phyloP scores from a whole-genome alignment of 768 basidiomycete genomes.

The Termitomyces sp. region DNA sequence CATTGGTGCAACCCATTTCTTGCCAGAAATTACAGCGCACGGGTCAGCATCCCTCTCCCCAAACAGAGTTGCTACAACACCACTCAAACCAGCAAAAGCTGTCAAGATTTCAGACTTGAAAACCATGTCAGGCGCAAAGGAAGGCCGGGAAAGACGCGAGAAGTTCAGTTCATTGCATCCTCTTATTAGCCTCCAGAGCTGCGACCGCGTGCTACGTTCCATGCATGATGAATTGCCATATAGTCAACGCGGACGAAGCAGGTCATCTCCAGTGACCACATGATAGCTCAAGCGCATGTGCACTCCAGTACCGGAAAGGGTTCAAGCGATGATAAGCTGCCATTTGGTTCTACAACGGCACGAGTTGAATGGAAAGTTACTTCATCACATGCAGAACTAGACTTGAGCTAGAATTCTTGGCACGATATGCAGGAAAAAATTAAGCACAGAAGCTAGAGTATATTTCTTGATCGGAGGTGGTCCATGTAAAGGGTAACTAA shows the following conservation, averaged over 20 bases:
- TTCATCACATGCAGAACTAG: no score
- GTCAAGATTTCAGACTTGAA: conserved; percentile 3
- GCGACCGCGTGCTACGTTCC: not conserved
- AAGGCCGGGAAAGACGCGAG: not conserved
- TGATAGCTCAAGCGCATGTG: not conserved
- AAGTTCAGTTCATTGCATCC: not conserved
- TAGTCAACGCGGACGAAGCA: conserved; percentile 2
- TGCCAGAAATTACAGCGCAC: conserved; percentile 45
- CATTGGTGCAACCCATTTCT: conserved; percentile 48
- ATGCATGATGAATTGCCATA: not conserved
- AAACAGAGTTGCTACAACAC: conserved; percentile 3
- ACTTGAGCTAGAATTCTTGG: not conserved
- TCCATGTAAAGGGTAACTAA: not conserved
- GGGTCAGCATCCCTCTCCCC: conserved; percentile 27
- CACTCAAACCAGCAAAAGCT: conserved; percentile 7
- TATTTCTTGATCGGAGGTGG: not conserved
- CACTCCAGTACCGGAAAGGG: not conserved
- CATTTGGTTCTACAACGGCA: not conserved
- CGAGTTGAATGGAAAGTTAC: not conserved
- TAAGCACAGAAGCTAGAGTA: not conserved
- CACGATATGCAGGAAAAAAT: not conserved
- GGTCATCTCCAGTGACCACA: not conserved
- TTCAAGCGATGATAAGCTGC: not conserved
- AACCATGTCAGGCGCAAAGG: conserved; percentile 2
- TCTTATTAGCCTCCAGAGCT: not conserved